Percentiles rank a stretch among this genome's conserved stretches.
phyloP scores from a whole-genome alignment of 176 grass and related monocot genomes.

The Carex myosuroides region DNA sequence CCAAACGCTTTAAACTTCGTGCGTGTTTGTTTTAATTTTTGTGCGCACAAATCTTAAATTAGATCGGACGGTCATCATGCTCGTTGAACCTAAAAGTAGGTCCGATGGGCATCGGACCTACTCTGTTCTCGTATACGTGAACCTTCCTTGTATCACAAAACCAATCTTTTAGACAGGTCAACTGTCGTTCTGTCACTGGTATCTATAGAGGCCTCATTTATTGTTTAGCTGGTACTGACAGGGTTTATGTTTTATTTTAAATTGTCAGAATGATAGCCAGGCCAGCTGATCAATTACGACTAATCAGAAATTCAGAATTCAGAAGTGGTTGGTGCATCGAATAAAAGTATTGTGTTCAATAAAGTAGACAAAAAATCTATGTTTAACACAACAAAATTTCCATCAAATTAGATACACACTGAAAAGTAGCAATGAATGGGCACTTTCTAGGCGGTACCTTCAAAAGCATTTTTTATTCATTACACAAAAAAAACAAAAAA shows the following conservation, averaged over 20 bases:
- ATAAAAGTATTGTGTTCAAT: not conserved
- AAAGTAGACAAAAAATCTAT: not conserved
- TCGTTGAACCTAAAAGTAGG: too few species aligned
- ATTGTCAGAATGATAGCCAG: not conserved
- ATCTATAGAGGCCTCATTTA: not conserved
- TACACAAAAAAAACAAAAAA: too few species aligned
- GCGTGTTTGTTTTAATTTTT: too few species aligned
- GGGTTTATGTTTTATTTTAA: not conserved
- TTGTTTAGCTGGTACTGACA: not conserved
- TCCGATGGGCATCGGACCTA: too few species aligned
- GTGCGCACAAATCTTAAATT: too few species aligned
- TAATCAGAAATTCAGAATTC: not conserved
- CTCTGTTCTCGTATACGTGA: not conserved
- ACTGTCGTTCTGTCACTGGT: not conserved
- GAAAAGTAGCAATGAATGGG: not conserved
- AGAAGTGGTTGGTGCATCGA: not conserved
- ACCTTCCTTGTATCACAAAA: not conserved
- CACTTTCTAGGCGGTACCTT: not conserved
- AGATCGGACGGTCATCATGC: too few species aligned
- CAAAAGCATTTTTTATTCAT: too few species aligned
- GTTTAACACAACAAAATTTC: not conserved
- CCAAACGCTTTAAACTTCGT: too few species aligned
- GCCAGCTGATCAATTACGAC: not conserved
- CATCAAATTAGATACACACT: not conserved
- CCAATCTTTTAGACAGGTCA: not conserved